A percentile compares a stretch with the other conserved stretches of the same genome.
Conservation (phyloP, 2,329 filamentous ascomycete genomes). For the Colletotrichum nymphaeae region DNA sequence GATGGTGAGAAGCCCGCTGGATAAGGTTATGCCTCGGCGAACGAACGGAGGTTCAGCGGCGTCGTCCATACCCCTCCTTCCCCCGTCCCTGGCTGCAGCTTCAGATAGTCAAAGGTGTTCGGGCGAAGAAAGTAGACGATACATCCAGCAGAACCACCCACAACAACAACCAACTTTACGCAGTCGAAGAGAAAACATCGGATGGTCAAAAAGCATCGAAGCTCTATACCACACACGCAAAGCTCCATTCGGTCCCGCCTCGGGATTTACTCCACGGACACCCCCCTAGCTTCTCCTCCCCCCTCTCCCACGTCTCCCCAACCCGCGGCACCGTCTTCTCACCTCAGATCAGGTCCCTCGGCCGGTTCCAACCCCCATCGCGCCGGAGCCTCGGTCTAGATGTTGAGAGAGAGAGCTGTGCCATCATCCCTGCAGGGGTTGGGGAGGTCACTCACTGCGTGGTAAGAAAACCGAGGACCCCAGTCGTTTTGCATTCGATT, state of each 20-base stretch:
- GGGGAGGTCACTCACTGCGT: no score
- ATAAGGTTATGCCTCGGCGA: neutral
- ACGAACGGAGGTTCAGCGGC: neutral
- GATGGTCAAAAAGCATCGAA: neutral
- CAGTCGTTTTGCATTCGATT: neutral
- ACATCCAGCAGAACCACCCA: neutral
- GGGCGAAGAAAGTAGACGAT: neutral
- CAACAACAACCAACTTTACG: neutral
- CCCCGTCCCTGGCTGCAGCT: no score
- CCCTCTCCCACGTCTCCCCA: neutral
- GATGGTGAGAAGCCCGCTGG: neutral
- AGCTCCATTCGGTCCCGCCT: constrained; percentile 11
- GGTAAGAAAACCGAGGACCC: neutral
- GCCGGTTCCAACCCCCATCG: neutral
- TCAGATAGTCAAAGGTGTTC: neutral
- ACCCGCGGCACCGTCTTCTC: neutral
- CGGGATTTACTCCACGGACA: constrained; percentile 14
- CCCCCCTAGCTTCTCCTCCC: neutral
- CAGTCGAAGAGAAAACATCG: neutral
- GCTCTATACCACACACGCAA: no score
- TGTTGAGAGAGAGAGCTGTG: neutral
- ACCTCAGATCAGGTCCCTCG: neutral
- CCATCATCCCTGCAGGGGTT: no score
- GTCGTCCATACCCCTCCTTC: neutral
- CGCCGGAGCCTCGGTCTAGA: neutral